These are phyloP conservation scores for Tylopilus plumbeoviolaceoides DNA, from an alignment of 768 basidiomycete genomes.

Conservation along the genomic window DNA sequence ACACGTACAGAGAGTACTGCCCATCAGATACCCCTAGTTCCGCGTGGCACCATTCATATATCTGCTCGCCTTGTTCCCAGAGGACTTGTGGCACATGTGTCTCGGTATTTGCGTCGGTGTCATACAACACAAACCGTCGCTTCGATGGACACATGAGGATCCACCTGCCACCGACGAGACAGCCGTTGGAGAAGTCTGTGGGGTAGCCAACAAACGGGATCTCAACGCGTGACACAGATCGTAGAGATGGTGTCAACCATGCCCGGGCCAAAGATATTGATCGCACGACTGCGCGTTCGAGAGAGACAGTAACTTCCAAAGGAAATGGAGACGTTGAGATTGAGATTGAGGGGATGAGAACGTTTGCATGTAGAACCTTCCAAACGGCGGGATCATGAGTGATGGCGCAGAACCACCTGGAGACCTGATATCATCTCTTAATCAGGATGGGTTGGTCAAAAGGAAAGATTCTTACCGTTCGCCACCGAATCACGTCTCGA, in stretches of 20 bases:
- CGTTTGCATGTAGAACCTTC: not conserved
- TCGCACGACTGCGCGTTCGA: not conserved
- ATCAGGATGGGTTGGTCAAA: not conserved
- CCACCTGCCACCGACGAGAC: slow-evolving; percentile 1
- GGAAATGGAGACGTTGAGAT: not conserved
- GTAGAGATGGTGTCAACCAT: not conserved
- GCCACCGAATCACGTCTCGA: slow-evolving; percentile 4
- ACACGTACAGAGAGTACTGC: not conserved
- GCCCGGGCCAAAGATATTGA: not conserved
- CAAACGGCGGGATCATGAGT: not conserved
- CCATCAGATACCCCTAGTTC: not conserved
- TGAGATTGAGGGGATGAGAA: not conserved
- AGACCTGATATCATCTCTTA: not conserved
- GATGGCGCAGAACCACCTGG: not conserved
- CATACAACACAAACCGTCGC: not conserved
- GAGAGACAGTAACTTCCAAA: not conserved
- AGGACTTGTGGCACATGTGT: not conserved
- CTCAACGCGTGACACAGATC: not conserved
- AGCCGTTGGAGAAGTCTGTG: not conserved
- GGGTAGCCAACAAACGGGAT: not conserved
- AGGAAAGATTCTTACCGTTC: not conserved
- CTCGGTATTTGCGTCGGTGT: not conserved
- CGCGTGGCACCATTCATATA: no score
- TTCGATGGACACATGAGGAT: not conserved
- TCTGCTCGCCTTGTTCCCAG: no score